Percentiles rank a stretch among this genome's conserved stretches.
These are phyloP conservation scores for Mycena indigotica DNA, from an alignment of 768 basidiomycete genomes.

Conservation along the genomic window DNA sequence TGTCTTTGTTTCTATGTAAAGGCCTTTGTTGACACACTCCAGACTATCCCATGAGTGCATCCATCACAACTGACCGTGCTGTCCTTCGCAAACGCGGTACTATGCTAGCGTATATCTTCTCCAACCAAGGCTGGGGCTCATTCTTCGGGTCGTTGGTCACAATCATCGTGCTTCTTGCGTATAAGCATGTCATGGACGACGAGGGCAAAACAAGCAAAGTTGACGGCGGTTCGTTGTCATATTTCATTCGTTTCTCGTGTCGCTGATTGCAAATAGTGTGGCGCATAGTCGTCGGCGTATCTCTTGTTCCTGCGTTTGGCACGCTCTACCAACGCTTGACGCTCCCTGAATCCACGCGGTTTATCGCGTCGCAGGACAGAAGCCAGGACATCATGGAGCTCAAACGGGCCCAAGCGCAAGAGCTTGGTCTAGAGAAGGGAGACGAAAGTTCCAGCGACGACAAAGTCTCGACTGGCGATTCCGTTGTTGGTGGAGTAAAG, in stretches of 20 bases:
- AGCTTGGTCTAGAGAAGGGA: slow-evolving; percentile 15
- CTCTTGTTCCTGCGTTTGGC: slow-evolving; percentile 72
- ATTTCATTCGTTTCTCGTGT: slow-evolving; percentile 1
- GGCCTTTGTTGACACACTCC: neutral
- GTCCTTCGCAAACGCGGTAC: slow-evolving; percentile 68
- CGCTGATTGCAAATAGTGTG: slow-evolving; percentile 42
- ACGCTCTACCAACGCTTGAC: slow-evolving; percentile 79
- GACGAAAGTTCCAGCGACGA: slow-evolving; percentile 15
- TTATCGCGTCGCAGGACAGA: slow-evolving; percentile 45
- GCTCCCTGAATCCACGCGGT: slow-evolving; percentile 68
- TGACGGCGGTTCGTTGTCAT: slow-evolving; percentile 57
- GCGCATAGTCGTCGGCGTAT: slow-evolving; percentile 74
- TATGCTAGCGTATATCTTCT: slow-evolving; percentile 75
- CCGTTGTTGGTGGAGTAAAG: slow-evolving; percentile 28
- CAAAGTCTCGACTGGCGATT: slow-evolving; percentile 2
- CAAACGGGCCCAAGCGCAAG: slow-evolving; percentile 25
- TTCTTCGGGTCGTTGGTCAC: slow-evolving; percentile 63
- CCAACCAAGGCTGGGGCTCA: slow-evolving; percentile 79
- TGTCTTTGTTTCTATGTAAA: neutral
- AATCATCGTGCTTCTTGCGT: slow-evolving; percentile 64
- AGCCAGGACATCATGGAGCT: slow-evolving; percentile 35
- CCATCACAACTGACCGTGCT: slow-evolving; percentile 67
- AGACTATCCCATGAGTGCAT: slow-evolving; percentile 79
- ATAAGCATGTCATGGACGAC: slow-evolving; percentile 64
- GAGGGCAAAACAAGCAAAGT: slow-evolving; percentile 62